phyloP scores from a whole-genome alignment of 129 eudicot genomes.

The Tagetes patula region DNA sequence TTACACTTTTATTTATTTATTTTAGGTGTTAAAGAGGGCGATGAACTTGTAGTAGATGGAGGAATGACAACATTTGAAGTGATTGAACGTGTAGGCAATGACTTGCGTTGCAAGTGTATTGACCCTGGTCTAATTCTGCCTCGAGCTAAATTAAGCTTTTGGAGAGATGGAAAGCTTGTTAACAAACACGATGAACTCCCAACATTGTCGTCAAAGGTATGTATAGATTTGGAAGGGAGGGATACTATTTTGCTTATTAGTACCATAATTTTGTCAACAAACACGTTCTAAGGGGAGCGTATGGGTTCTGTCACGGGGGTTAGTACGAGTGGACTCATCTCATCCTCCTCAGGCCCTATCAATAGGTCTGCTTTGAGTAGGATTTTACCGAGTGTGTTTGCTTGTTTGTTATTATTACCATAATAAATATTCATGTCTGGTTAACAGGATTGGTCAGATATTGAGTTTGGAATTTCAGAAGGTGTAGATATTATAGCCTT shows the following conservation, averaged over 20 bases:
- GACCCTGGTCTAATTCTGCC: slow-evolving; percentile 68
- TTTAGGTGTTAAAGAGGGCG: slow-evolving; percentile 60
- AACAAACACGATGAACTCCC: slow-evolving; percentile 54
- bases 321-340: no score
- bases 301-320: no score
- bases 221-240: not conserved
- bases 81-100: slow-evolving; percentile 54
- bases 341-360: no score
- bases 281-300: no score
- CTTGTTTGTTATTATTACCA: no score
- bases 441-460: slow-evolving; percentile 74
- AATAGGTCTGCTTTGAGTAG: no score
- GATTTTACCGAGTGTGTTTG: no score
- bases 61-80: slow-evolving; percentile 82
- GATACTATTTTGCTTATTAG: no score
- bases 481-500: slow-evolving; percentile 70
- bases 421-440: not conserved
- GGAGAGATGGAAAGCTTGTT: slow-evolving; percentile 76
- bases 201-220: slow-evolving; percentile 58
- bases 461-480: slow-evolving; percentile 70
- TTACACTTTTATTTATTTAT: not conserved
- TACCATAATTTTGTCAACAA: no score
- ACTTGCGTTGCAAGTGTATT: slow-evolving; percentile 58
- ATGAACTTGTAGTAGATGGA: slow-evolving; percentile 70
- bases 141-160: slow-evolving; percentile 66